A percentile compares a stretch with the other conserved stretches of the same genome.
Evolutionary conservation across 345 rosid genomes (phyloP).

Genomic region (Acer campestre): DNA sequence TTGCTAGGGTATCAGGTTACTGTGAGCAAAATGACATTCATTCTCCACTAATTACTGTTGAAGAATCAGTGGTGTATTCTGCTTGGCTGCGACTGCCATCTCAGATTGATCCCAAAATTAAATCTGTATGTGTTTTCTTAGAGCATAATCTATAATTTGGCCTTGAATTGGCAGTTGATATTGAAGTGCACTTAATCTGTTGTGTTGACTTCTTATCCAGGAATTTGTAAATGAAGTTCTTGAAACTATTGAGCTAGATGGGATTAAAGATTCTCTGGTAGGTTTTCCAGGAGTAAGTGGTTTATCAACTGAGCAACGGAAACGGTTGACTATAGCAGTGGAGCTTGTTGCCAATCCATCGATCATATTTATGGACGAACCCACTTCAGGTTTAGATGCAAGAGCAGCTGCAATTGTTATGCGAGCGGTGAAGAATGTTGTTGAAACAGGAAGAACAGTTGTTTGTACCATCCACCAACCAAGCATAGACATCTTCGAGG

Average conservation of each 20-base stretch:
- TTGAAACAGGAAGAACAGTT: constrained; percentile 49
- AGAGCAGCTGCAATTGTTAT: constrained; percentile 61
- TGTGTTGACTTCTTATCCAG: constrained; percentile 16
- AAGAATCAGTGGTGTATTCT: constrained; percentile 22
- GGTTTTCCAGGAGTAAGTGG: constrained; percentile 45
- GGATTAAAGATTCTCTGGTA: constrained; percentile 42
- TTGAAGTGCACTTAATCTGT: background rate
- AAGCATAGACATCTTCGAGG: constrained; percentile 50
- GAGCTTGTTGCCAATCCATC: constrained; percentile 61
- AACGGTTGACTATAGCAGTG: constrained; percentile 52
- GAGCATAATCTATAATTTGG: background rate
- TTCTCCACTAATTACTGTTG: constrained; percentile 22
- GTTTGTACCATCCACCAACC: constrained; percentile 66
- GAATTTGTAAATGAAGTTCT: constrained; percentile 45
- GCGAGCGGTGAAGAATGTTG: constrained; percentile 54
- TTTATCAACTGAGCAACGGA: constrained; percentile 55
- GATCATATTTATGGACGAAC: constrained; percentile 58
- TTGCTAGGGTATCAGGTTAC: constrained; percentile 20
- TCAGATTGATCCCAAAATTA: constrained; percentile 11
- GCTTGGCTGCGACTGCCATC: constrained; percentile 24
- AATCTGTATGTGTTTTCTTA: constrained; percentile 9
- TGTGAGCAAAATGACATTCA: constrained; percentile 22
- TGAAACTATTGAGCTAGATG: constrained; percentile 50
- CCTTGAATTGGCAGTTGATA: background rate
- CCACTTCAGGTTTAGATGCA: constrained; percentile 56